Percentiles rank a stretch among this genome's conserved stretches.
These are phyloP conservation scores for Fusarium anguioides DNA, from an alignment of 2,329 filamentous ascomycete species.

Conservation along the genomic window DNA sequence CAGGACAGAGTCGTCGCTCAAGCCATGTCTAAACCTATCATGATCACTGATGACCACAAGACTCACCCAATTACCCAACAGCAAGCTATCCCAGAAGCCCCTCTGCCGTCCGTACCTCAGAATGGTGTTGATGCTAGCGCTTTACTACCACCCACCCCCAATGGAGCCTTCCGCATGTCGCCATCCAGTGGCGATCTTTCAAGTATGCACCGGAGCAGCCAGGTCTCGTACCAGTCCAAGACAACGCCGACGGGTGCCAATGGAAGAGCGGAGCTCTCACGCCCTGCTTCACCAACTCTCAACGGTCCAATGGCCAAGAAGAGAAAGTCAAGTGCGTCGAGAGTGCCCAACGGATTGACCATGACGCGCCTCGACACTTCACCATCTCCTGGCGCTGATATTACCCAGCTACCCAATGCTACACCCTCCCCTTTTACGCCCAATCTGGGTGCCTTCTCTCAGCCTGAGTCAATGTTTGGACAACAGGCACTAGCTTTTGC, in stretches of 20 bases:
- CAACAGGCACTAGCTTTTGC: conserved; percentile 57
- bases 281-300: conserved; percentile 78
- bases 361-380: conserved; percentile 84
- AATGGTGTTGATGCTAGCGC: conserved; percentile 46
- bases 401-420: conserved; percentile 54
- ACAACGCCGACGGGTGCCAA: conserved; percentile 47
- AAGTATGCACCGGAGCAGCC: conserved; percentile 62
- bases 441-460: conserved; percentile 57
- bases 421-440: conserved; percentile 68
- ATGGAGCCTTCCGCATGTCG: conserved; percentile 64
- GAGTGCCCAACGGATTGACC: conserved; percentile 77
- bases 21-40: conserved; percentile 85
- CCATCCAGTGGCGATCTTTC: conserved; percentile 74
- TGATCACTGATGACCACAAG: conserved; percentile 99
- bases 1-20: conserved; percentile 82
- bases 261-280: conserved; percentile 64
- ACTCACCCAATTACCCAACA: conserved; percentile 66
- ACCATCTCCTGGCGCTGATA: conserved; percentile 53
- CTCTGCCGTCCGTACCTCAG: conserved; percentile 34
- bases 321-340: conserved; percentile 80
- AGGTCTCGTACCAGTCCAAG: conserved; percentile 52
- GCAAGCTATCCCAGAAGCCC: conserved; percentile 45
- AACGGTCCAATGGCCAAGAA: conserved; percentile 79
- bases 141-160: conserved; percentile 49
- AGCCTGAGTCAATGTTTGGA: conserved; percentile 59